Evolutionary conservation across 257 asterid species (phyloP).

Genomic region (Agastache rugosa): DNA sequence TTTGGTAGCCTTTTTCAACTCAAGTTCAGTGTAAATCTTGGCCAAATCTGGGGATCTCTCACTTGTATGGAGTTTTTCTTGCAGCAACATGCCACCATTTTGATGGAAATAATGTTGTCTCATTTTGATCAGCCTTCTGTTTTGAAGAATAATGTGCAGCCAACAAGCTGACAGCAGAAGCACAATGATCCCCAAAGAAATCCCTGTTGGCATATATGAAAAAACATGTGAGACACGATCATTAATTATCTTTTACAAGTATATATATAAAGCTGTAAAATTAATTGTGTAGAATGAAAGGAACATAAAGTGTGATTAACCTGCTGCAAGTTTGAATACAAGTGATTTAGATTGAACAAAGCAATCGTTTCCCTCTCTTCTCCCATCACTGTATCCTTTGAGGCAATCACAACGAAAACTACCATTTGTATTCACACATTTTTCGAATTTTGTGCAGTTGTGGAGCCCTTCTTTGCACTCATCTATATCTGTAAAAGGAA

Average conservation of each 20-base stretch:
- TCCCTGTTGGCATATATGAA: not conserved
- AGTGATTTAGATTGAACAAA: not conserved
- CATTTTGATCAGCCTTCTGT: constrained; percentile 23
- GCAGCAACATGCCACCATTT: constrained; percentile 33
- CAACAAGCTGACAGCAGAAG: constrained; percentile 23
- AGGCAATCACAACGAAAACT: constrained; percentile 36
- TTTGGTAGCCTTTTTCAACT: constrained; percentile 31
- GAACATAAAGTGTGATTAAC: not conserved
- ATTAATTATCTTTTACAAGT: too few species aligned
- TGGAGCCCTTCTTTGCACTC: constrained; percentile 33
- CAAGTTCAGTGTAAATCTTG: constrained; percentile 7
- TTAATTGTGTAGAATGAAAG: not conserved
- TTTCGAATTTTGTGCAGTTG: constrained; percentile 1
- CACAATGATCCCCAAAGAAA: constrained; percentile 25
- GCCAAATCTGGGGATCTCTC: not conserved
- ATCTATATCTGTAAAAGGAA: constrained; percentile 35
- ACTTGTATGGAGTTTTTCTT: constrained; percentile 22
- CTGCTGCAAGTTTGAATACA: constrained; percentile 27
- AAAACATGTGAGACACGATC: too few species aligned
- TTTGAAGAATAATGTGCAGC: constrained; percentile 23
- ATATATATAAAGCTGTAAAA: too few species aligned
- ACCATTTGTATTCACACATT: constrained; percentile 35
- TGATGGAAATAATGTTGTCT: not conserved
- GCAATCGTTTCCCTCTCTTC: constrained; percentile 27
- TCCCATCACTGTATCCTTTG: constrained; percentile 40